These are phyloP conservation scores for Cladorrhinum sp. DNA, from an alignment of 2,329 filamentous ascomycete genomes.

Conservation along the genomic window DNA sequence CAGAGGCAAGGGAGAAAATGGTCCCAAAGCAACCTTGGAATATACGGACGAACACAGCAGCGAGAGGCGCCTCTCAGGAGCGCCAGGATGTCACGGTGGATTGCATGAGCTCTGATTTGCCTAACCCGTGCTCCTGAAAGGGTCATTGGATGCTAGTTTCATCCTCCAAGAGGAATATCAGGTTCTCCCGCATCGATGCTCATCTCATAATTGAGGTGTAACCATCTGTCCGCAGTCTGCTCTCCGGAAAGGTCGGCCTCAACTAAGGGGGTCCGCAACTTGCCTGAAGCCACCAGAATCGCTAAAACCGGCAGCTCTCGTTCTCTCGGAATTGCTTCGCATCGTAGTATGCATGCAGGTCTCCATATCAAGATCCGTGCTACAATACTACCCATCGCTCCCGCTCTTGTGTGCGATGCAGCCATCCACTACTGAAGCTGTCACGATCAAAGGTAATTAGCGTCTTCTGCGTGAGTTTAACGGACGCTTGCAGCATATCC, in stretches of 20 bases:
- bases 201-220: not conserved
- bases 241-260: not conserved
- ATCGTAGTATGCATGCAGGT: constrained; percentile 4
- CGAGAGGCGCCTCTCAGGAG: constrained; percentile 1
- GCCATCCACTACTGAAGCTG: not conserved
- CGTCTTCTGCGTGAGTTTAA: not conserved
- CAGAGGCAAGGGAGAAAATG: too few species aligned
- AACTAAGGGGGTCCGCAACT: not conserved
- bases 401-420: constrained; percentile 10
- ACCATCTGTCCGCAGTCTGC: not conserved
- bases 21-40: too few species aligned
- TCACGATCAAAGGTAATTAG: not conserved
- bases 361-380: constrained; percentile 14
- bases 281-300: not conserved
- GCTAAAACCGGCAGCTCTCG: not conserved
- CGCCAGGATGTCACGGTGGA: constrained; percentile 7
- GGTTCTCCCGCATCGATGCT: not conserved
- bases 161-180: not conserved
- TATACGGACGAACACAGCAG: not conserved
- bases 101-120: constrained; percentile 10
- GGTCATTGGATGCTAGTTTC: constrained; percentile 7
- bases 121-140: not conserved
- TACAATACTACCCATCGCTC: constrained; percentile 10
- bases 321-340: not conserved
- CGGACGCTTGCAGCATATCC: not conserved